A percentile compares a stretch with the other conserved stretches of the same genome.
These are phyloP conservation scores for Styphnolobium japonicum DNA, from an alignment of 306 rosid genomes.

Conservation along the genomic window DNA sequence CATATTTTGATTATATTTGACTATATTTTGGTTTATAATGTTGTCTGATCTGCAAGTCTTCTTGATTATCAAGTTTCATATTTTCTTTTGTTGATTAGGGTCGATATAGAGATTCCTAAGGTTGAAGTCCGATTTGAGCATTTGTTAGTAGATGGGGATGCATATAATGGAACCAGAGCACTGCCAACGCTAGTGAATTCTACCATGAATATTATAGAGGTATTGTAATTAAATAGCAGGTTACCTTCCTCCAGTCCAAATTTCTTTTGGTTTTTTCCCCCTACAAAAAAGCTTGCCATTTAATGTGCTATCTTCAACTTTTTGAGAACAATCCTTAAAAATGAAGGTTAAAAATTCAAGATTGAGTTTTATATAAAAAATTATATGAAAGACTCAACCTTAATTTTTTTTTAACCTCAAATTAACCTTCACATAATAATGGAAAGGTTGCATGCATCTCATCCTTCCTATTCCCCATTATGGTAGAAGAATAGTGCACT, in stretches of 20 bases:
- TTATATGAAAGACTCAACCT: no score
- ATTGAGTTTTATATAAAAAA: no score
- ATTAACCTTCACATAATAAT: no score
- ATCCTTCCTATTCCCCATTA: no score
- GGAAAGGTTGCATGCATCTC: no score
- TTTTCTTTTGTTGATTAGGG: slow-evolving; percentile 40
- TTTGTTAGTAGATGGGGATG: slow-evolving; percentile 69
- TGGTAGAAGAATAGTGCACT: no score
- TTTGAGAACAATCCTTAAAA: no score
- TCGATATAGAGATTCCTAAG: slow-evolving; percentile 67
- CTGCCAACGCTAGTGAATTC: slow-evolving; percentile 71
- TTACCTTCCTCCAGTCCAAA: background rate
- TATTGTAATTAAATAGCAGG: background rate
- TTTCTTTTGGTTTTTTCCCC: background rate
- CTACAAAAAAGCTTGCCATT: background rate
- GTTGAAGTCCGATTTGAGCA: slow-evolving; percentile 79
- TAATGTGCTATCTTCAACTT: no score
- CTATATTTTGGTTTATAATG: background rate
- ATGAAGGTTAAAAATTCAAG: no score
- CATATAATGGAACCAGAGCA: slow-evolving; percentile 79
- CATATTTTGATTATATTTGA: background rate
- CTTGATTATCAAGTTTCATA: background rate
- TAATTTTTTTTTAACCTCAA: no score
- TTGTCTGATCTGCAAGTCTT: background rate
- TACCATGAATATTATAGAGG: slow-evolving; percentile 66